These are phyloP conservation scores for Alternaria conjuncta DNA, from an alignment of 2,329 filamentous ascomycete genomes.

Conservation along the genomic window DNA sequence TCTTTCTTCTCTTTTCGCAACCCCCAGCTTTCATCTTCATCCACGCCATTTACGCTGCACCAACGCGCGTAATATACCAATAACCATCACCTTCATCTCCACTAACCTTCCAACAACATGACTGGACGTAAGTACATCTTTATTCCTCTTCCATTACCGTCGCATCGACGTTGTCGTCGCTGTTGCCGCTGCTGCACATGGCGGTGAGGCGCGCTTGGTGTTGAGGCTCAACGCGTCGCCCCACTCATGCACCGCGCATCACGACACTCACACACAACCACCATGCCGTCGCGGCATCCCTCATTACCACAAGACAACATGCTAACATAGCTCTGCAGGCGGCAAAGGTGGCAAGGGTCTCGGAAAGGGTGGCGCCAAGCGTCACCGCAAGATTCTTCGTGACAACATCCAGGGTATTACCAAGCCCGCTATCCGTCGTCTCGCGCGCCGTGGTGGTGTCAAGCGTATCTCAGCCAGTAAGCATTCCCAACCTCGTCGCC, in stretches of 20 bases:
- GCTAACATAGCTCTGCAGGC: slow-evolving; percentile 50
- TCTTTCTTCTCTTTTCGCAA: slow-evolving; percentile 24
- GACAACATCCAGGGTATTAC: slow-evolving; percentile 64
- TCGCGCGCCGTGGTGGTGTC: slow-evolving; percentile 61
- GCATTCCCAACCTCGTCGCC: slow-evolving; percentile 19
- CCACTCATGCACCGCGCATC: slow-evolving; percentile 17
- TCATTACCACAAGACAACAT: slow-evolving; percentile 20
- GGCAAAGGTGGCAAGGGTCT: slow-evolving; percentile 63
- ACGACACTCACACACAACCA: slow-evolving; percentile 24
- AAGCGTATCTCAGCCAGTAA: slow-evolving; percentile 61
- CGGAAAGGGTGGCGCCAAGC: slow-evolving; percentile 62
- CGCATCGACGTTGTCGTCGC: slow-evolving; percentile 19
- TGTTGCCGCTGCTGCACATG: slow-evolving; percentile 15
- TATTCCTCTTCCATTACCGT: slow-evolving; percentile 15
- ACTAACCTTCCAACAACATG: slow-evolving; percentile 46
- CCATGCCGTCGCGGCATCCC: slow-evolving; percentile 18
- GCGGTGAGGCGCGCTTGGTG: slow-evolving; percentile 29
- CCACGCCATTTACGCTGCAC: slow-evolving; percentile 9
- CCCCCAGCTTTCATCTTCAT: slow-evolving; percentile 17
- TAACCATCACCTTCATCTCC: slow-evolving; percentile 29
- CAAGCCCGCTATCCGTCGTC: slow-evolving; percentile 62
- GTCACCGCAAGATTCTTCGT: slow-evolving; percentile 62
- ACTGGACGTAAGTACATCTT: slow-evolving; percentile 52
- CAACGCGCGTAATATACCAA: slow-evolving; percentile 3
- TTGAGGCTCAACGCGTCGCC: slow-evolving; percentile 40